Conservation (phyloP, 192 early-diverging fungal genomes). For the Entomortierella chlamydospora region DNA sequence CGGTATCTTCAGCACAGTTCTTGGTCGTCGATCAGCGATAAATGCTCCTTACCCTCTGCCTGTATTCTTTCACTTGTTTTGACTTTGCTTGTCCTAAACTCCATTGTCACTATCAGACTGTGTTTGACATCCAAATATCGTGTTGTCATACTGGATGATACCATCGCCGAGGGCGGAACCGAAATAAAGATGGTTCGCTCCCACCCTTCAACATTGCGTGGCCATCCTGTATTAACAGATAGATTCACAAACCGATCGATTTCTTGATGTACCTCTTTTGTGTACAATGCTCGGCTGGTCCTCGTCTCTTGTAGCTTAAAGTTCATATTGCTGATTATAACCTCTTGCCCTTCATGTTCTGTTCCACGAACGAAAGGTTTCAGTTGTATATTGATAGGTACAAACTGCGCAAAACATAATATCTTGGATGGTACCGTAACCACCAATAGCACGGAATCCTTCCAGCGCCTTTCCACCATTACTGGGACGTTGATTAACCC, state of each 20-base stretch:
- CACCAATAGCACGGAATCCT: background rate
- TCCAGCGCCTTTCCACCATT: background rate
- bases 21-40: background rate
- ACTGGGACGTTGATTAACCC: background rate
- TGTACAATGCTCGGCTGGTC: background rate
- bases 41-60: background rate
- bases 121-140: constrained; percentile 12
- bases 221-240: constrained; percentile 16
- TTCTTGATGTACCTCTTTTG: background rate
- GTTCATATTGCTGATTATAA: background rate
- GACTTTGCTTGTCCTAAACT: background rate
- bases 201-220: background rate
- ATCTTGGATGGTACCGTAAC: constrained; percentile 10
- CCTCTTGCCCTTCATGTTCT: background rate
- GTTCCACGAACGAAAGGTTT: background rate
- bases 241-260: constrained; percentile 1
- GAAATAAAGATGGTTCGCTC: constrained; percentile 15
- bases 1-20: too few species aligned
- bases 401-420: background rate
- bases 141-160: constrained; percentile 9
- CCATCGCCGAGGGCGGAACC: constrained; percentile 5
- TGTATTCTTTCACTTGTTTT: constrained; percentile 7
- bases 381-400: background rate
- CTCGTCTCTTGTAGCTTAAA: constrained; percentile 11
- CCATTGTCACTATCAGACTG: constrained; percentile 1